A percentile compares a stretch with the other conserved stretches of the same genome.
phyloP scores from a whole-genome alignment of 768 basidiomycete genomes.

The Mycena vitilis region DNA sequence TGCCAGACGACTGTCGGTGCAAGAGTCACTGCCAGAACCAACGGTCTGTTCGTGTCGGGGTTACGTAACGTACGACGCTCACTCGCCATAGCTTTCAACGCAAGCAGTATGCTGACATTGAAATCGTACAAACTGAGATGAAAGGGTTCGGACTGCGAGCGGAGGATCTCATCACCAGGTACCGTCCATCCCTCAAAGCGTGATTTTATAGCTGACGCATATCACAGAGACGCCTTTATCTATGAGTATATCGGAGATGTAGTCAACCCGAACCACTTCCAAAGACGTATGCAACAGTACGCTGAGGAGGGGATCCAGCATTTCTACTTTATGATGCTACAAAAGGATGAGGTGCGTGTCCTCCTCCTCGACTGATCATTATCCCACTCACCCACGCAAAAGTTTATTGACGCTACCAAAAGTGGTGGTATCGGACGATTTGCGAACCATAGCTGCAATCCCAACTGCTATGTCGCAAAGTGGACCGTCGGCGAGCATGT shows the following conservation, averaged over 20 bases:
- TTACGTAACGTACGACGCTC: conserved; percentile 24
- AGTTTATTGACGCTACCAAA: conserved; percentile 99
- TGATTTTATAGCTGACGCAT: conserved; percentile 27
- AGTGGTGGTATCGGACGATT: conserved; percentile 97
- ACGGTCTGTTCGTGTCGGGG: conserved; percentile 64
- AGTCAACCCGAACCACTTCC: conserved; percentile 86
- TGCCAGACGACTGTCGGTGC: conserved; percentile 91
- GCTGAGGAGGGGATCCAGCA: conserved; percentile 93
- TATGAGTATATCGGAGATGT: conserved; percentile 99
- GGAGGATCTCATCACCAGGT: conserved; percentile 73
- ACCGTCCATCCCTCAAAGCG: conserved; percentile 41
- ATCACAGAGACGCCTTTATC: conserved; percentile 85
- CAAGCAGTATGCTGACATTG: conserved; percentile 85
- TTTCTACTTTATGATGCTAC: conserved; percentile 99
- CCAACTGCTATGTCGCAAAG: conserved; percentile 98
- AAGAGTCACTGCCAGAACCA: conserved; percentile 89
- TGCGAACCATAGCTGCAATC: conserved; percentile 97
- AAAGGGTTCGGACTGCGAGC: conserved; percentile 96
- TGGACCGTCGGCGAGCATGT: conserved; percentile 93
- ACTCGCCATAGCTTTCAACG: conserved; percentile 78
- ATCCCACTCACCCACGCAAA: conserved; percentile 4
- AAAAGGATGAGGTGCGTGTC: conserved; percentile 89
- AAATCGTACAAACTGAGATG: conserved; percentile 93
- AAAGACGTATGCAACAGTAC: conserved; percentile 95
- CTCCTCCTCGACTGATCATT: conserved; percentile 2